phyloP scores from a whole-genome alignment of 2,329 filamentous ascomycete genomes.

The Aspergillus oerlinghausenensis region DNA sequence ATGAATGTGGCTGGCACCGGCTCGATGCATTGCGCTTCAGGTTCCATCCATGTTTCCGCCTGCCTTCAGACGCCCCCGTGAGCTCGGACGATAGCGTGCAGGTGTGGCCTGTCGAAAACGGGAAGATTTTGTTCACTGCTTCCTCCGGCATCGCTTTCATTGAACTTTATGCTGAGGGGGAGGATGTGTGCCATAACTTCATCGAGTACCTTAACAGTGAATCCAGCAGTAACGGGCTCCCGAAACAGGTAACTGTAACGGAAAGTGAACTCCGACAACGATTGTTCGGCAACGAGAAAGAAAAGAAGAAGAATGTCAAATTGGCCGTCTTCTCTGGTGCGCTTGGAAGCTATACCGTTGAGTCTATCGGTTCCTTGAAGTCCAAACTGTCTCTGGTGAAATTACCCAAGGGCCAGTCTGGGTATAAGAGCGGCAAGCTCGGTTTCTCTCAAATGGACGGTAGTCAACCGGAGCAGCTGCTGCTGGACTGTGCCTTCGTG shows the following conservation, averaged over 20 bases:
- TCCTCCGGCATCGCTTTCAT: constrained; percentile 78
- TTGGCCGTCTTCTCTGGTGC: constrained; percentile 72
- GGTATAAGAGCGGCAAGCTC: constrained; percentile 70
- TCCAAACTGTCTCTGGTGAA: constrained; percentile 71
- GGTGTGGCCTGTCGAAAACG: constrained; percentile 77
- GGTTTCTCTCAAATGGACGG: constrained; percentile 69
- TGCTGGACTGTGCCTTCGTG: constrained; percentile 65
- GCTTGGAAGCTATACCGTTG: constrained; percentile 67
- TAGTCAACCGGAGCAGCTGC: constrained; percentile 64
- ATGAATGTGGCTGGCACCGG: constrained; percentile 90
- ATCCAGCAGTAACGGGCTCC: constrained; percentile 53
- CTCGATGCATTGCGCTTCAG: constrained; percentile 85
- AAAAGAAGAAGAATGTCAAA: constrained; percentile 62
- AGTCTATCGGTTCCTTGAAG: constrained; percentile 67
- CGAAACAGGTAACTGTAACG: constrained; percentile 68
- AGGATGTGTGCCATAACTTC: constrained; percentile 73
- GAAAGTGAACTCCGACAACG: constrained; percentile 69
- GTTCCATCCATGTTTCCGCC: constrained; percentile 81
- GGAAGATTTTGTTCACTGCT: constrained; percentile 71
- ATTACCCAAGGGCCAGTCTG: constrained; percentile 67
- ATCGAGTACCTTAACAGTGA: constrained; percentile 70
- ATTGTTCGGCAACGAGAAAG: constrained; percentile 64
- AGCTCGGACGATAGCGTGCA: constrained; percentile 72
- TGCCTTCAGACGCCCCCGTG: constrained; percentile 67
- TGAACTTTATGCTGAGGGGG: constrained; percentile 75